Evolutionary conservation across 768 basidiomycete species (phyloP), one percentile per base, ranked within the genome.

Genomic region (Galerina marginata): DNA sequence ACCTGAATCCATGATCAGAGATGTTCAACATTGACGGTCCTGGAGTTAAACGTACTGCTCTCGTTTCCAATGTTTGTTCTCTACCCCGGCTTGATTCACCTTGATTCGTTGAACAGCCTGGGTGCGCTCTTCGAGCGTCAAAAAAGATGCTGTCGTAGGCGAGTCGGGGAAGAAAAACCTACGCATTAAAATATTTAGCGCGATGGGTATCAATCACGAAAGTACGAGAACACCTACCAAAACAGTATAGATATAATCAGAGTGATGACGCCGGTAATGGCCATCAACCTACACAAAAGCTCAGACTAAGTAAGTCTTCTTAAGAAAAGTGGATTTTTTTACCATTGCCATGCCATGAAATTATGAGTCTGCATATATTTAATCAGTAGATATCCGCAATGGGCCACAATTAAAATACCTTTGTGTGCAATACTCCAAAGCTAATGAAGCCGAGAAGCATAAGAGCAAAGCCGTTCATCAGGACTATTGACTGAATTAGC

Each of bases 101-200:
- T 84, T 86, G 69, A 93, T 88, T 44, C 92, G 84, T 63, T 85
- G 80, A 16, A 93, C 80, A 23, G 88, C 91, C 54, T 85, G 78
- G 38, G 83, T 75, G 14, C 89, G 85, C 72, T 93, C 92, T 66
- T 89, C 82, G 3, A 79, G 76, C 12, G 88, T 86, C 48, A 93
- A 74, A 78, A 93, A 93, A 70, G 79, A 77, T 2, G 92, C 91
- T 2, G 77, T 86, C 10, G 89, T 83, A 16, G 91, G 91, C 9
- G 88, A 91, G 74, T 93, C 89, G 12, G 92, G 92, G 81, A 93
- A 92, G 72, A 85, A 85, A 73, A 91, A 81, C 88, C 88, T 89
- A 52, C 49, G 20, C 54, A 48, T 1, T n/a, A 48, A 44, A 6
- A 26, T 38, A 14, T 33, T 50, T 25, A 36, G 55, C 1, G 20